phyloP scores from a whole-genome alignment of 2,329 filamentous ascomycete species.

The Phialophora expanda region DNA sequence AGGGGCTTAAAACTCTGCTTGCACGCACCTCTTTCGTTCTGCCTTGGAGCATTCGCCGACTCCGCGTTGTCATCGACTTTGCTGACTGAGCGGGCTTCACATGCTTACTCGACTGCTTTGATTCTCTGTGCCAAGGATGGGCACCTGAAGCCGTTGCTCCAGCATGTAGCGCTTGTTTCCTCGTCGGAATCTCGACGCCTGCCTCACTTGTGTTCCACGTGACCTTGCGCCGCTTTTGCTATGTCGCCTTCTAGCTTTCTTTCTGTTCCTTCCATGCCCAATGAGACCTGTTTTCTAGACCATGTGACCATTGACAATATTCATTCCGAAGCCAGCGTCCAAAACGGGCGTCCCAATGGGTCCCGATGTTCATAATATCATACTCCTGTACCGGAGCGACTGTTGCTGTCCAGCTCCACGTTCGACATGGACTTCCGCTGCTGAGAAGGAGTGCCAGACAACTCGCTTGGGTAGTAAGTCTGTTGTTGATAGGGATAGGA shows the following conservation, averaged over 20 bases:
- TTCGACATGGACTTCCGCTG: not conserved
- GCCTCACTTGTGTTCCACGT: too few relatives aligned
- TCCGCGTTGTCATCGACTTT: not conserved
- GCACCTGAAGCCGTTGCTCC: not conserved
- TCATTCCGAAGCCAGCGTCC: too few relatives aligned
- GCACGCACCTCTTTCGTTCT: slow-evolving; percentile 2
- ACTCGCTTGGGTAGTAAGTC: not conserved
- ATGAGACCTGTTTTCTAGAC: not conserved
- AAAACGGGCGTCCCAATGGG: not conserved
- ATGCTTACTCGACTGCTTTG: slow-evolving; percentile 8
- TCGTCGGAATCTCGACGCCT: too few relatives aligned
- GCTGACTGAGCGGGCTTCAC: slow-evolving; percentile 9
- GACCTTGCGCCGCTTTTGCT: too few relatives aligned
- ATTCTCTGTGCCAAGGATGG: not conserved
- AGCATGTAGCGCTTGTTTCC: not conserved
- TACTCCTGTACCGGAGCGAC: not conserved
- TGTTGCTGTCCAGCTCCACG: not conserved
- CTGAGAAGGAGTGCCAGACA: not conserved
- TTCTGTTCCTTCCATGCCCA: not conserved
- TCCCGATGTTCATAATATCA: not conserved
- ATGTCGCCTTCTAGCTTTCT: not conserved
- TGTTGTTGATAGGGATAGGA: not conserved
- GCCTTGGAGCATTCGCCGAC: slow-evolving; percentile 1
- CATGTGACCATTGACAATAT: not conserved
- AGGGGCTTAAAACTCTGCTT: not conserved